Base-by-base conservation (phyloP, 208 protist species). In the Leishmania amazonensis region DNA sequence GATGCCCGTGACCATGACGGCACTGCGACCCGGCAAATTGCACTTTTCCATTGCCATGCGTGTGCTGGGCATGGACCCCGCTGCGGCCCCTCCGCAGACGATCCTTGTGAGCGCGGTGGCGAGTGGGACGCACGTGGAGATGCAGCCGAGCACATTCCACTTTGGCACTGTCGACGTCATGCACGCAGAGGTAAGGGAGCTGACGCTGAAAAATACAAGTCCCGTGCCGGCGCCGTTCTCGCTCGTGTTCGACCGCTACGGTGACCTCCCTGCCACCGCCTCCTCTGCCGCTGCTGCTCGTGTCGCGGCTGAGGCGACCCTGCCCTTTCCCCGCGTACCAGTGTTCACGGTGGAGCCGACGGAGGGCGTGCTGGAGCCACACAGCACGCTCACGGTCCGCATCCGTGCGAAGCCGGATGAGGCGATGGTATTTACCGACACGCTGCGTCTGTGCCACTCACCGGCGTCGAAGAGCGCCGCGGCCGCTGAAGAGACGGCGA, bases 351-450 rank as follows among this genome's bases (percentile, higher is more conserved):
- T 96, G 21, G 89, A 95, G 42, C 87, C 87, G 1, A 49, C 70
- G 8, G 78, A 86, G 5, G 94, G 91, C 24, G 85, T 92, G 60
- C 95, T 98, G 72, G 79, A 89, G 60, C 92, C 92, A 31, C 88
- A 95, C 74, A 90, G 91, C 54, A 82, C 47, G 15, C 76, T 83
- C 42, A 82, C 75, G 0, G 78, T 99, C 35, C 79, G 83, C 75
- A 87, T 99, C 28, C 76, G 78, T 11, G 97, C 94, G 3, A 86
- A 89, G 78, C 84, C 97, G 11, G 94, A 99, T 84, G 98, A 99
- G 67, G 96, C 94, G 3, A 93, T 96, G 51, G 78, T 72, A 21
- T 98, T 98, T 78, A 81, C 65, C 21, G 94, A 99, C 74, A 90
- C 94, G 42, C 78, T 99, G 74, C 65, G 90, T 60, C 19, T 99